Evolutionary conservation across 768 basidiomycete species (phyloP), one percentile per base, ranked within the genome.

Genomic region (Leucogyrophana mollusca): DNA sequence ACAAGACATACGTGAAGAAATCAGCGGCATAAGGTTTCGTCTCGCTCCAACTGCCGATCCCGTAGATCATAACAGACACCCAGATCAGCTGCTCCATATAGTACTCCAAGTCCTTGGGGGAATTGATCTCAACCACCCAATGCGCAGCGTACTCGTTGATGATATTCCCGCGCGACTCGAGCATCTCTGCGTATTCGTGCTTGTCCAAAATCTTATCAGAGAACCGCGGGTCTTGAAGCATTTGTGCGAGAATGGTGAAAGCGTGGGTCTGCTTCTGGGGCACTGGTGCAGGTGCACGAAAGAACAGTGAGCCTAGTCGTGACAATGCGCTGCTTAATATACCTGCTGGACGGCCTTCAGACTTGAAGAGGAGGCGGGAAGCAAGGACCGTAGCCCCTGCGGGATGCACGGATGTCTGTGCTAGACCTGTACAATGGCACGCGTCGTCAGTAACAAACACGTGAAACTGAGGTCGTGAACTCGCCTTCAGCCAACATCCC

Each of bases 1-100:
- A 14, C 9, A 42, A 42, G 9, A 70, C 83, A 52, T 52, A 87
- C 83, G 70, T 58, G 71, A 82, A 79, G 64, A 89, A 87, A 53
- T 88, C 83, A 1, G 80, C 81, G 38, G 75, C 74, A 66, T 83
- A 85, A 42, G 61, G 55, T 7, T 27, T 49, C 22, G 52, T 52
- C 18, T 47, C 45, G 30, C 56, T 57, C 73, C 77, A 83, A 24
- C 80, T 83, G 27, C 73, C 74, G 20, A 84, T 67, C 0, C 76
- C 83, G 52, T 82, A 89, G 44, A 85, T 70, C n/a, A 85, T 56
- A 0, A 66, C 66, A 41, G 71, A 72, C 38, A 72, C 67, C 79
- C 82, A 89, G 7, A 67, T 59, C 9, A 90, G 60, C 57, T 90
- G 85, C 55, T 83, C 81, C 9, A 85, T 64, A 57, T 81, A 84